Evolutionary conservation across 106 monocot species (phyloP).

Genomic region (Ottelia alismoides): DNA sequence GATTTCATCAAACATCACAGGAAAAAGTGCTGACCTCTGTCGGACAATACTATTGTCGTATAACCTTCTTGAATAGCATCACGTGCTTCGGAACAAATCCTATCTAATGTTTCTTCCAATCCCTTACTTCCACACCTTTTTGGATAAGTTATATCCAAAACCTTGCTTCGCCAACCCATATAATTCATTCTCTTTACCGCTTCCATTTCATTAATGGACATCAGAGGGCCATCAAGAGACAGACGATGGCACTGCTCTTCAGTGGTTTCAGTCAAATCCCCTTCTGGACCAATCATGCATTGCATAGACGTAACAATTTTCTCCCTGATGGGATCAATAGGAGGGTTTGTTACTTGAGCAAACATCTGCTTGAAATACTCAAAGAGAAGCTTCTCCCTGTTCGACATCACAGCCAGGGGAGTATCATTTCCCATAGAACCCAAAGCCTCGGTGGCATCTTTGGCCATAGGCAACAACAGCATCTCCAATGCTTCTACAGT

Average conservation of each 20-base stretch:
- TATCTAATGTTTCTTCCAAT: conserved; percentile 76
- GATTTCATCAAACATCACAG: too few species aligned
- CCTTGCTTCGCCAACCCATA: conserved; percentile 82
- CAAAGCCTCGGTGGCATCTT: conserved; percentile 85
- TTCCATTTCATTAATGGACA: conserved; percentile 88
- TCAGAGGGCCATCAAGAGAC: conserved; percentile 59
- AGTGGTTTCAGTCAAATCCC: conserved; percentile 93
- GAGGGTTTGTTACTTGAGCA: conserved; percentile 97
- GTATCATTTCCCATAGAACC: conserved; percentile 99
- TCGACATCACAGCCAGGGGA: conserved; percentile 94
- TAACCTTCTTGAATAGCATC: conserved; percentile 77
- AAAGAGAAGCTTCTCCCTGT: conserved; percentile 79
- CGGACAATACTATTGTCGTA: conserved; percentile 81
- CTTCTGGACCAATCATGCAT: conserved; percentile 99
- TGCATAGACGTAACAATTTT: conserved; percentile 98
- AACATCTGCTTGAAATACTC: conserved; percentile 99
- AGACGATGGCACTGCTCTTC: conserved; percentile 88
- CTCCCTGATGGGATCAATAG: conserved; percentile 95
- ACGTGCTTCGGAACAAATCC: conserved; percentile 78
- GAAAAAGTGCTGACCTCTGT: conserved; percentile 60
- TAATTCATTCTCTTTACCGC: conserved; percentile 93
- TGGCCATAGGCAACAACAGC: conserved; percentile 92
- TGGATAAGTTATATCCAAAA: conserved; percentile 75
- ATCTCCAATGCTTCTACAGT: conserved; percentile 95
- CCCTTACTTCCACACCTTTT: conserved; percentile 67